Evolutionary conservation across 352 stramenopile species (phyloP), one percentile per base, ranked within the genome.

Genomic region (Hyaloperonospora arabidopsidis): DNA sequence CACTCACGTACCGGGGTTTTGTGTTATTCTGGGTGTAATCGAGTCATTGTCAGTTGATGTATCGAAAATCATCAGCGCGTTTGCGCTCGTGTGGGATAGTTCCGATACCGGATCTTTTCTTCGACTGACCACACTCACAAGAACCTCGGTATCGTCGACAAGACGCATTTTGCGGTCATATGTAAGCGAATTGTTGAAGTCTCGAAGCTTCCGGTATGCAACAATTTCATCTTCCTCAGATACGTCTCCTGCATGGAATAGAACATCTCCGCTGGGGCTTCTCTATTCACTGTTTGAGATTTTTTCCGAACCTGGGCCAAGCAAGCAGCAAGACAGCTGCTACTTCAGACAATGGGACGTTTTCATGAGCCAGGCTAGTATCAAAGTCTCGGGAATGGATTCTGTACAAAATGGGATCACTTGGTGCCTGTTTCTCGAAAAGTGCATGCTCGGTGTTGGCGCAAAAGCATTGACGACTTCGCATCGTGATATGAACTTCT

Each of bases 341-440:
- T 68, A 34, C 22, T 49, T 47, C 2, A 41, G 21, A 5, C 32
- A 69, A 44, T 72, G 64, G 64, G 64, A 72, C 52, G 38, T 11
- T 40, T 18, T 72, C 2, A 52, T 72, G 57, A 48, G 15, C 19
- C 39, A 61, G 17, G 14, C 32, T 23, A 13, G 15, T 11, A 41
- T 5, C 14, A 21, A 23, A 0, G 13, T 12, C 13, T 39, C 44
- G 39, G 17, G 3, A 32, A 51, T 28, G 7, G 22, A 40, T 3
- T 52, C 17, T 32, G 2, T 18, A 40, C 50, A 59, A 41, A 36
- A 54, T 45, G 65, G 65, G 36, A 61, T 65, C 7, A 61, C 56
- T 1, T 74, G 65, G 65, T 74, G 58, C 19, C 5, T 57, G 13
- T 49, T 58, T 45, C 54, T 74, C 41, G 57, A 68, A 13, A 56